Evolutionary conservation across 1,139 yeast genomes (phyloP), one percentile per base, ranked within the genome.

Genomic region (Kodamaea fungicola): DNA sequence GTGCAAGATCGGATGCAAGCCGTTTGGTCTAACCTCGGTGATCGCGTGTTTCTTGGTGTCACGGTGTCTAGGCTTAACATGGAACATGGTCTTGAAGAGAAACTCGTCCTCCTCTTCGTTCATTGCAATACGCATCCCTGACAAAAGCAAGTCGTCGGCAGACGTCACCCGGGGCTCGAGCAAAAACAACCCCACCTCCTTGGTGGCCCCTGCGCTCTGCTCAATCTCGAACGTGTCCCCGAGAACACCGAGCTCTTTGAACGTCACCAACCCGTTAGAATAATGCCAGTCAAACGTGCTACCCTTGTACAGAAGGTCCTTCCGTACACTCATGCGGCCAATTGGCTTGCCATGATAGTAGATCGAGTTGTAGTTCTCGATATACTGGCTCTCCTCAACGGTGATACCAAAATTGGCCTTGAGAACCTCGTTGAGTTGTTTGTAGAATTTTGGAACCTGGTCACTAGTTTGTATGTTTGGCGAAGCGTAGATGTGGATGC

Each of bases 1-100:
- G 3, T 44, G 45, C 22, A 67, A 37, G 6, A 61, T 47, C 2
- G 76, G 76, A 44, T 71, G 76, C 35, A 71, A 55, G 1, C 76
- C 74, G 38, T 64, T 63, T 1, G 54, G 43, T 4, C 43, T 31
- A 4, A 63, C 37, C 5, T 33, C 16, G 4, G 57, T 45, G n/a
- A n/a, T 28, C 3, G 28, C 37, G 6, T 24, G 12, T 3, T 19
- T 37, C 1, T 37, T 37, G 1, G 44, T 36, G 1, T 35, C 29
- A 39, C 76, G 52, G 46, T 64, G 73, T 39, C 72, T 57, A 7
- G 76, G 76, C 40, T 67, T 67, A 8, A 67, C 53, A 44, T 71
- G 76, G 47, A 71, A 68, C 44, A 71, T 46, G 1, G 76, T 71
- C 38, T 61, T 60, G 41, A 59, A 62, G 9, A 65, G 41, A 32